Conservation (phyloP, 1,284 basidiomycete genomes). For the Lignosus rhinocerotis region DNA sequence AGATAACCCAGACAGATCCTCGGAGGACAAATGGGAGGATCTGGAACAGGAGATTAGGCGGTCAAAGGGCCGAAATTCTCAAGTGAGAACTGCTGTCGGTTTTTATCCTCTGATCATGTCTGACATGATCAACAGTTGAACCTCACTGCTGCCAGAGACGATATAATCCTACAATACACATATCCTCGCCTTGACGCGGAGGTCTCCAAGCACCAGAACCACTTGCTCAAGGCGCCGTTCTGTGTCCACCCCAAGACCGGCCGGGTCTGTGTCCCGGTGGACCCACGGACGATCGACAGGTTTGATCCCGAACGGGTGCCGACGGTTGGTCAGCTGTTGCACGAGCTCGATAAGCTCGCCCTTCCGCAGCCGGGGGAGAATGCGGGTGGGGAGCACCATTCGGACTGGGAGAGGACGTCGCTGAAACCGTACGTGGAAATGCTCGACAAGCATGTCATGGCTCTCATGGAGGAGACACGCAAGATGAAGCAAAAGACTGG, state of each 20-base stretch:
- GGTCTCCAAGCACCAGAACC: conserved; percentile 96
- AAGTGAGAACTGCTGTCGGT: conserved; percentile 33
- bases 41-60: conserved; percentile 43
- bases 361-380: conserved; percentile 28
- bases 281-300: conserved; percentile 73
- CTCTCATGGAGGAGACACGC: conserved; percentile 62
- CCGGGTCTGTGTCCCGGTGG: conserved; percentile 92
- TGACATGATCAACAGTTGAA: conserved; percentile 30
- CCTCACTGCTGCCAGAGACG: conserved; percentile 63
- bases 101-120: neutral
- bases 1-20: conserved; percentile 51
- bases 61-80: conserved; percentile 30
- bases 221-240: conserved; percentile 97
- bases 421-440: conserved; percentile 90
- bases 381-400: conserved; percentile 10
- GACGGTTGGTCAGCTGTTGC: conserved; percentile 81
- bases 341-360: conserved; percentile 66
- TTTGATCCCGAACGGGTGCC: conserved; percentile 90
- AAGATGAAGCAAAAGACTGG: conserved; percentile 51
- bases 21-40: conserved; percentile 75
- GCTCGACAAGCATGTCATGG: conserved; percentile 73
- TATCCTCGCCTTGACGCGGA: conserved; percentile 97
- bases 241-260: conserved; percentile 97
- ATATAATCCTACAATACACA: conserved; percentile 92
- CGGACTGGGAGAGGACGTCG: conserved; percentile 74